These are phyloP conservation scores for Cyclotella sp. DNA, from an alignment of 108 stramenopile genomes.

Conservation along the genomic window DNA sequence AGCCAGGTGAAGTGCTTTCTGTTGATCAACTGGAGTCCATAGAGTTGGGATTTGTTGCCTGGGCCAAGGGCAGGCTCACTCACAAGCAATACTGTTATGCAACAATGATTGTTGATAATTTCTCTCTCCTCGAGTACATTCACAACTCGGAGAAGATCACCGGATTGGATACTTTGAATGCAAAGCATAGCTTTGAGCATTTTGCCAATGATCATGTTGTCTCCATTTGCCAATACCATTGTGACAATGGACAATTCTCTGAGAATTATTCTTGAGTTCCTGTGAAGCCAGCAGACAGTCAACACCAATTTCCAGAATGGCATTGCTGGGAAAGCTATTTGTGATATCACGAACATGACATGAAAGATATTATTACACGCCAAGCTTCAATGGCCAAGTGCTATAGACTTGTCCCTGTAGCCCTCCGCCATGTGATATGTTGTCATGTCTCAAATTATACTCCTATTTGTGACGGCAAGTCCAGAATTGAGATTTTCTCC, in stretches of 20 bases:
- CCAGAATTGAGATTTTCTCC: conserved; percentile 19
- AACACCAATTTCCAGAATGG: too few relatives aligned
- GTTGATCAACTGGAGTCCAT: conserved; percentile 39
- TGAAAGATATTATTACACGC: background rate
- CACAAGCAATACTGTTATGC: conserved; percentile 13
- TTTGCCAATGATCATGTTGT: background rate
- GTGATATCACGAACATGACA: too few relatives aligned
- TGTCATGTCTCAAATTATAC: conserved; percentile 14
- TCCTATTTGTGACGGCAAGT: conserved; percentile 18
- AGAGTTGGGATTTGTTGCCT: conserved; percentile 39
- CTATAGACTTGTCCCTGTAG: background rate
- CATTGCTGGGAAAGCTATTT: too few relatives aligned
- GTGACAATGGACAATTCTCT: background rate
- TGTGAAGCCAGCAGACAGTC: background rate
- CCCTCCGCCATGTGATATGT: background rate
- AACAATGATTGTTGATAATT: conserved; percentile 43
- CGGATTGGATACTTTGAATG: background rate
- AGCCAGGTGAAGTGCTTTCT: conserved; percentile 37
- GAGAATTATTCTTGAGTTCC: background rate
- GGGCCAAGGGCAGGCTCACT: conserved; percentile 31
- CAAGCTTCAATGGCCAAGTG: background rate
- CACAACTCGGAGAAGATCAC: background rate
- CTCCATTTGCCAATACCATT: background rate
- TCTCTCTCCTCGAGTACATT: conserved; percentile 11
- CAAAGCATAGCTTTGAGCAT: background rate